Base-by-base conservation (phyloP, 176 grass and related monocot genomes). In the Aegilops speltoides region DNA sequence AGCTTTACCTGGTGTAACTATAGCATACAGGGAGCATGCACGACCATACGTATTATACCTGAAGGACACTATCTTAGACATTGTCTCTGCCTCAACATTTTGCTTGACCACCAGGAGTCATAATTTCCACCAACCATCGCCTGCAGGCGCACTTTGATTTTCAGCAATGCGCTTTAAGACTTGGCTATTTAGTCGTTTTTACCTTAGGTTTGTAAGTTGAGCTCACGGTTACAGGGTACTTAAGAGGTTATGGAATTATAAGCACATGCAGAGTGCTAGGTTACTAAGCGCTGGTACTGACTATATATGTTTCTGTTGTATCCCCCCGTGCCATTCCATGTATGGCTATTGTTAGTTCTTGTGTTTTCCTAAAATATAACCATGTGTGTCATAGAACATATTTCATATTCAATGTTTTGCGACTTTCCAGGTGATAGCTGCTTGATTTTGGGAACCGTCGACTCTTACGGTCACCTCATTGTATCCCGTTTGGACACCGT, bases 381-480 rank as follows among this genome's bases (percentile, higher is more conserved):
- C 7, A 10, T 60, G 20, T 43, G 0, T 46, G 32, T 80, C 71
- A 3, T 79, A 29, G n/a, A 41, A 28, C 10, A 9, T 57, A 68
- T 68, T 69, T 84, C 50, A 68, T 33, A 41, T 59, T 22, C 22
- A 46, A 57, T 37, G 13, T 83, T 84, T 78, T 54, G 46, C 72
- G 36, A 28, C 17, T 10, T 82, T 86, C 52, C 89, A 98, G 94
- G 80, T 83, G 88, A 93, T 78, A 85, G 86, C n/a, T 91, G 88
- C 79, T 94, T 98, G 79, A 91, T 98, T 91, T 77, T 98, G 73
- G 97, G 97, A 80, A 91, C 92, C 22, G 93, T 93, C 22, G 97
- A 98, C 61, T 88, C 86, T 19, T 96, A 91, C 68, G 92, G 97
- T 14, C 97, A 98, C 77, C 82, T 98, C 78, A 98, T 96, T 85